phyloP scores from a whole-genome alignment of 768 basidiomycete genomes.

The Boletus vermiculosoides region DNA sequence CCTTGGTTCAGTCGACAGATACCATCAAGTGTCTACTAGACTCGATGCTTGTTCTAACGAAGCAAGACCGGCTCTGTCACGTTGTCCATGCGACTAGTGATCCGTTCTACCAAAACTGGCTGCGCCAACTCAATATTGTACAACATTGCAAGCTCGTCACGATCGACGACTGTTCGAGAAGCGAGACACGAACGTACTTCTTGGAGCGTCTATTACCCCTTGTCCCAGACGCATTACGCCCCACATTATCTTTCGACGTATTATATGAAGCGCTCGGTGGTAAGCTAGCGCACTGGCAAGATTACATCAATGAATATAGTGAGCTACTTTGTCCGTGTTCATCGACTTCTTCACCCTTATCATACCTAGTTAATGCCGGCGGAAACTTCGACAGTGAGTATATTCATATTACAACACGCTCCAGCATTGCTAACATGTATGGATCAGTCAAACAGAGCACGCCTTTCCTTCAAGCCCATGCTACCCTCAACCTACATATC shows the following conservation, averaged over 20 bases:
- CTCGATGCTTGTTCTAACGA: slow-evolving; percentile 82
- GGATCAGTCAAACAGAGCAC: slow-evolving; percentile 70
- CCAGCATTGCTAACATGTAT: slow-evolving; percentile 6
- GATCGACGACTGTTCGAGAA: slow-evolving; percentile 75
- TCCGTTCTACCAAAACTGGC: slow-evolving; percentile 83
- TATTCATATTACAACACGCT: not conserved
- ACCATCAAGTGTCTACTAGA: slow-evolving; percentile 85
- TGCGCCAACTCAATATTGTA: slow-evolving; percentile 75
- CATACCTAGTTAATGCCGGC: slow-evolving; percentile 62
- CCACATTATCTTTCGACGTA: slow-evolving; percentile 62
- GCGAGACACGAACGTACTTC: slow-evolving; percentile 67
- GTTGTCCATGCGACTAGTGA: slow-evolving; percentile 82
- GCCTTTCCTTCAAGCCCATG: slow-evolving; percentile 83
- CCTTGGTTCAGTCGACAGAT: slow-evolving; percentile 71
- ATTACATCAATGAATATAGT: slow-evolving; percentile 77
- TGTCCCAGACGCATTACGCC: slow-evolving; percentile 61
- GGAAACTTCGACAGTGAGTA: slow-evolving; percentile 68
- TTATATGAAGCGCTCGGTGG: slow-evolving; percentile 82
- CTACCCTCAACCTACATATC: slow-evolving; percentile 81
- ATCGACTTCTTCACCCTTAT: slow-evolving; percentile 3
- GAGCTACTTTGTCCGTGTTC: slow-evolving; percentile 1
- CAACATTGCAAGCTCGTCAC: slow-evolving; percentile 86
- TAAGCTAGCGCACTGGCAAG: slow-evolving; percentile 80
- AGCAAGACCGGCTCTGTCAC: slow-evolving; percentile 83
- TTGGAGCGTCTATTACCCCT: slow-evolving; percentile 60